These are phyloP conservation scores for Obelidium mucronatum DNA, from an alignment of 192 early-diverging fungal species.

Conservation along the genomic window DNA sequence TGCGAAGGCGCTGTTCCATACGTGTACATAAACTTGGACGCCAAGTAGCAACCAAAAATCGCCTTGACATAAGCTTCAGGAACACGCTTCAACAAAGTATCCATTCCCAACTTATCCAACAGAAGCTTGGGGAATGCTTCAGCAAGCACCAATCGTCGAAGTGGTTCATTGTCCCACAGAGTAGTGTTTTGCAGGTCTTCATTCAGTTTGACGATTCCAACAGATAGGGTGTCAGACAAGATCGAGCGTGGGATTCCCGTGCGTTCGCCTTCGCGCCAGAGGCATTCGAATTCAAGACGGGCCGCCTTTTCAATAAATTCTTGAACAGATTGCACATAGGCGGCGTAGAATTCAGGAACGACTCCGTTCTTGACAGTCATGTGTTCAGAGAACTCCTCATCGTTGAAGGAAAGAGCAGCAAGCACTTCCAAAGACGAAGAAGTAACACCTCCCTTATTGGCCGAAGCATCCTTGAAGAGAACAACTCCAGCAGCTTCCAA, in stretches of 20 bases:
- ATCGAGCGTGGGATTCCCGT: slow-evolving; percentile 81
- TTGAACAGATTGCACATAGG: slow-evolving; percentile 93
- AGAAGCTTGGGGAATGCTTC: slow-evolving; percentile 94
- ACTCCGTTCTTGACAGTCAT: slow-evolving; percentile 86
- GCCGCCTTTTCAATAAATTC: slow-evolving; percentile 92
- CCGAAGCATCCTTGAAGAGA: slow-evolving; percentile 98
- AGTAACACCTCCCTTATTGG: slow-evolving; percentile 99
- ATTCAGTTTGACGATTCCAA: slow-evolving; percentile 92
- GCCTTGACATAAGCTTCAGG: slow-evolving; percentile 95
- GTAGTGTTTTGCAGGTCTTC: slow-evolving; percentile 90
- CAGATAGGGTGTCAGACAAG: slow-evolving; percentile 87
- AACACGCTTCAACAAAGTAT: slow-evolving; percentile 84
- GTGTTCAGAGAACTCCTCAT: slow-evolving; percentile 84
- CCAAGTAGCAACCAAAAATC: slow-evolving; percentile 96
- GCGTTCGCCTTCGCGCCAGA: slow-evolving; percentile 87
- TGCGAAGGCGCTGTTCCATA: slow-evolving; percentile 91
- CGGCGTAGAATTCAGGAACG: slow-evolving; percentile 87
- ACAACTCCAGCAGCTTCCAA: slow-evolving; percentile 93
- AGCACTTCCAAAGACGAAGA: slow-evolving; percentile 97
- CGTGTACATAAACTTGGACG: slow-evolving; percentile 94
- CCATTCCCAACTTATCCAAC: slow-evolving; percentile 86
- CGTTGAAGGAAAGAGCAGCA: slow-evolving; percentile 92
- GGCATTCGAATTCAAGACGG: slow-evolving; percentile 89
- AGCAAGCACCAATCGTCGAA: slow-evolving; percentile 80
- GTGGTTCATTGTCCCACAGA: slow-evolving; percentile 90